Evolutionary conservation across 352 stramenopile genomes (phyloP), one percentile per base, ranked within the genome.

Genomic region (Phytophthora parvispora): DNA sequence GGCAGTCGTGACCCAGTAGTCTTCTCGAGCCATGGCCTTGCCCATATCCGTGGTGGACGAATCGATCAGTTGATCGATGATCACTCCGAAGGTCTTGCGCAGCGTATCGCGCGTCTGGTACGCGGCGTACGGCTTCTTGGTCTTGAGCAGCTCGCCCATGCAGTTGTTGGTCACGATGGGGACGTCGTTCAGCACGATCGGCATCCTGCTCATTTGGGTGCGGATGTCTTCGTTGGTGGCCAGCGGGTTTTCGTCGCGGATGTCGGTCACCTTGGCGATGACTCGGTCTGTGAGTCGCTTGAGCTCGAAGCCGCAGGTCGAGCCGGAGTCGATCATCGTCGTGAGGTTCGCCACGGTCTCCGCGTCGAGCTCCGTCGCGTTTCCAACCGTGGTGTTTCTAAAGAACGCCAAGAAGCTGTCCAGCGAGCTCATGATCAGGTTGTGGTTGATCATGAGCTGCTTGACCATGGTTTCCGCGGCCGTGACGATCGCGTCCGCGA

Each of bases 1-100:
- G 18, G 81, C 74, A 3, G 68, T 70, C 3, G 69, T 68, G 6
- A 87, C 47, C 28, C 74, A 75, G 18, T 84, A 78, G n/a, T 88
- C 69, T 18, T 66, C 22, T n/a, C 15, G 54, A 0, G 71, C 25
- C 60, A 88, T 76, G 24, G 68, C 63, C 48, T 78, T 54, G 29
- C 74, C 78, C 58, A 83, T 81, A 15, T 90, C 80, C 0, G 61
- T 80, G 5, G 66, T 71, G 1, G 68, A 74, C 28, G 68, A 76
- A 34, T 73, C 72, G 31, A 89, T 84, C 13, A 92, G 61, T 48
- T 84, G 73, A 36, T 92, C 81, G 6, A 92, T 69, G 34, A 92
- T 85, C 15, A 83, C 78, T 10, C 84, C 71, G 15, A 90, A 63
- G 1, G 77, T 87, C 45, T 86, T 88, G 16, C 82, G 66, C 40